Evolutionary conservation across 2,329 filamentous ascomycete genomes (phyloP).

Genomic region (Epichloe aotearoae): DNA sequence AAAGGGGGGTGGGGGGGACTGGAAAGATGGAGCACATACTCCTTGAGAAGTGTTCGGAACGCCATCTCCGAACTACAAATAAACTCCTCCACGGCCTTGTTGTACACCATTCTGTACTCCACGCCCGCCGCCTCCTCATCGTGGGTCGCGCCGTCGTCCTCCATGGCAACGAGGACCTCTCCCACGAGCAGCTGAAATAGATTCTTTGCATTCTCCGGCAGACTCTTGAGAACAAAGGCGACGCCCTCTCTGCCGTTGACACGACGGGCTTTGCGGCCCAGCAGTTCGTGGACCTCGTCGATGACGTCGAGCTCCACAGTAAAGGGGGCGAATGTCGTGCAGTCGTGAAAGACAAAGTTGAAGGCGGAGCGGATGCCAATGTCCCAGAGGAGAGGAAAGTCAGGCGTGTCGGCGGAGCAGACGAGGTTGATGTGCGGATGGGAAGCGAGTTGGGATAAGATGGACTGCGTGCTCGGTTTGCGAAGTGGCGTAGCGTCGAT

Average conservation of each 20-base stretch:
- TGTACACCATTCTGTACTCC: constrained; percentile 83
- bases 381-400: constrained; percentile 83
- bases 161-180: constrained; percentile 63
- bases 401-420: constrained; percentile 76
- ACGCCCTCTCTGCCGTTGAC: constrained; percentile 86
- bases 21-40: constrained; percentile 37
- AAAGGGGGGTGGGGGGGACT: not conserved
- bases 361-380: constrained; percentile 69
- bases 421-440: constrained; percentile 61
- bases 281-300: constrained; percentile 76
- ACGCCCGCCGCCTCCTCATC: constrained; percentile 48
- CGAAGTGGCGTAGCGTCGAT: constrained; percentile 72
- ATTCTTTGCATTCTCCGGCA: constrained; percentile 84
- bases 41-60: constrained; percentile 85
- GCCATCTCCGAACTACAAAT: constrained; percentile 95
- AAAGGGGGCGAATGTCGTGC: constrained; percentile 74
- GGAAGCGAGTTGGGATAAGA: constrained; percentile 63
- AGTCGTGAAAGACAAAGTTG: constrained; percentile 85
- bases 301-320: constrained; percentile 66
- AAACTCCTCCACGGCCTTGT: constrained; percentile 92
- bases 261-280: constrained; percentile 67
- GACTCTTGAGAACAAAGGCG: constrained; percentile 73
- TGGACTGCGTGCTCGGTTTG: constrained; percentile 51
- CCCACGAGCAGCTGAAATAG: constrained; percentile 75
- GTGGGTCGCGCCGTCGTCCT: constrained; percentile 37